Evolutionary conservation across 495 filamentous ascomycete species (phyloP).

Genomic region (Pseudomonodictys pantanalensis): DNA sequence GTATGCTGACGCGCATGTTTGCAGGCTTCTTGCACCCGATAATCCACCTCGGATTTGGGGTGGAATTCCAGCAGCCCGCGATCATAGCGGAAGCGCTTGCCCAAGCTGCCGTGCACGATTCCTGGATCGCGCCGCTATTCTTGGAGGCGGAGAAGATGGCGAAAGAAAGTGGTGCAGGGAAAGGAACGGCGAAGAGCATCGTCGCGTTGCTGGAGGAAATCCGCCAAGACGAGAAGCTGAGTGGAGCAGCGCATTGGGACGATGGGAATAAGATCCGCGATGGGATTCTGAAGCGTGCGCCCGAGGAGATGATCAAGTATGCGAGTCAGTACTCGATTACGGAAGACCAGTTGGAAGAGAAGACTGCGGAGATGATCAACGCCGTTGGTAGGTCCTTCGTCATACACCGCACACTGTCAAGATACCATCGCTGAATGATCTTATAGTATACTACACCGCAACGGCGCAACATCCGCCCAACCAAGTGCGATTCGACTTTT

Average conservation of each 20-base stretch:
- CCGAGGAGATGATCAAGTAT: conserved; percentile 59
- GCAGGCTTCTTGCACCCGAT: conserved; percentile 73
- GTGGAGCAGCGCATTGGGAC: conserved; percentile 45
- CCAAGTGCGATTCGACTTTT: conserved; percentile 74
- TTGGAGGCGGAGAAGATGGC: conserved; percentile 54
- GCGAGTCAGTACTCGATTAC: conserved; percentile 59
- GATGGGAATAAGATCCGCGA: conserved; percentile 66
- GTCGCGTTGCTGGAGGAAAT: conserved; percentile 60
- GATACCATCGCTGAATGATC: background rate
- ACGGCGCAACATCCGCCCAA: conserved; percentile 63
- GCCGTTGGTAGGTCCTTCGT: conserved; percentile 46
- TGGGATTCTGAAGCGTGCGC: conserved; percentile 60
- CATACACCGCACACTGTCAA: background rate
- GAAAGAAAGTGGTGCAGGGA: conserved; percentile 15
- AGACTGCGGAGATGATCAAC: conserved; percentile 75
- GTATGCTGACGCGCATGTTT: conserved; percentile 58
- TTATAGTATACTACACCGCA: conserved; percentile 57
- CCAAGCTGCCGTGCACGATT: conserved; percentile 63
- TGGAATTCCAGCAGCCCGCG: conserved; percentile 78
- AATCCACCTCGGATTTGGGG: conserved; percentile 79
- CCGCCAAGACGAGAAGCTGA: conserved; percentile 53
- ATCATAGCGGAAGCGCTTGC: conserved; percentile 80
- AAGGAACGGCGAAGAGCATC: conserved; percentile 47
- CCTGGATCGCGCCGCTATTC: conserved; percentile 52
- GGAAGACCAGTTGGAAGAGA: conserved; percentile 62